Evolutionary conservation across 202 grass and related monocot genomes (phyloP), one percentile per base, ranked within the genome.

Genomic region (Thinopyrum obtusiflorum): DNA sequence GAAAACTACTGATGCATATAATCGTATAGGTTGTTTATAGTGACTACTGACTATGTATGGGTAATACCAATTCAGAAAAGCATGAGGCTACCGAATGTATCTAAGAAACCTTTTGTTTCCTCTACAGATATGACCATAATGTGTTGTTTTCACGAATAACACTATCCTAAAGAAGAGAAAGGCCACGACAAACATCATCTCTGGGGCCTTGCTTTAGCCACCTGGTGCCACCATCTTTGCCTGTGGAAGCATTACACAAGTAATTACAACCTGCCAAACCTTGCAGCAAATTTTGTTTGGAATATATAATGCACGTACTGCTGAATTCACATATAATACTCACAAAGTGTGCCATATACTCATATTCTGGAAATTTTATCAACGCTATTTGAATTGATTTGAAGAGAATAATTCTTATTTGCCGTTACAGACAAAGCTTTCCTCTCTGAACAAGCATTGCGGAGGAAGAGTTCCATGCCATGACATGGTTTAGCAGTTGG

Each of bases 401-500:
- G 29, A 11, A 62, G 1, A 63, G 9, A 81, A 42, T 40, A 2
- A 39, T 39, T 80, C 37, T 4, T n/a, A n/a, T 36, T 80, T 82
- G 67, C 75, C 3, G 10, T 85, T 87, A 47, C 82, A 98, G 96
- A 98, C 90, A 95, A 88, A 83, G 68, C 85, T 20, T 98, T 96
- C 88, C 82, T 95, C 31, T 86, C 75, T 47, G 71, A 68, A 69
- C 51, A 88, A 80, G 86, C 49, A 88, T 94, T 72, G 78, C 65
- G 77, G 88, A 92, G 80, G 88, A 94, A 31, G 91, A 92, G 59
- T 98, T 96, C 63, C 96, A 98, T 96, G 91, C 87, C 11, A 92
- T 94, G 84, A 98, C 93, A 57, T 98, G 93, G 96, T 93, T 98
- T 85, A 98, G 88, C 80, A 95, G 96, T 63, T 98, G 96, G 96